Base-by-base conservation (phyloP, 2,329 filamentous ascomycete species). In the Curvularia sp. region DNA sequence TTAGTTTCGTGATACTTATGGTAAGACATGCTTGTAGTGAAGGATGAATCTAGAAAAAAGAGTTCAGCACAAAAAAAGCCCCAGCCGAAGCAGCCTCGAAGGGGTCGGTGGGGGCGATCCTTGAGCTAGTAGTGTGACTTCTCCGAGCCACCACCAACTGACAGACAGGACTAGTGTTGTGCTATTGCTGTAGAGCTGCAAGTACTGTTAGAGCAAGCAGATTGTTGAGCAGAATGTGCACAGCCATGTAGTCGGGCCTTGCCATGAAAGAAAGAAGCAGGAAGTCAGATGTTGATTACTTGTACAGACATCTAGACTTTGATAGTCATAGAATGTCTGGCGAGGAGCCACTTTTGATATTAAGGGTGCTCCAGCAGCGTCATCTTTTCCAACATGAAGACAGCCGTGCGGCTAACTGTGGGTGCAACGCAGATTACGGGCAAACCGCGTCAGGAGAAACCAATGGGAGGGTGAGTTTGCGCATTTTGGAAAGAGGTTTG, bases 291-390 rank as follows among this genome's bases (percentile, higher is more conserved):
- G 42, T 47, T 33, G 51, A 22, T 38, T 18, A 35, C 22, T 38
- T 13, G 35, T 46, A 22, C 24, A 18, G 24, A 26, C 5, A 42
- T 12, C 22, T 31, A 42, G n/a, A 48, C 10, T 31, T 13, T 3
- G 20, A 31, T 8, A 33, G 44, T n/a, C 44, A 33, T 5, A 10
- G 12, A 26, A 9, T 47, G n/a, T 28, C 2, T 39, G 31, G 22
- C 24, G 24, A 30, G 33, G 35, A 18, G 35, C 35, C 48, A 50
- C 38, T 47, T 26, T 38, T 46, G 31, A 53, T 38, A 50, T 41
- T 41, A 50, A 50, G 22, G 48, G 24, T 18, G 35, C 26, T 50
- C 5, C n/a, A 6, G n/a, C 26, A 15, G n/a, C 10, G 33, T 9
- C 48, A 41, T 38, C 7, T 50, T 30, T 50, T 39, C n/a, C 48